Base-by-base conservation (phyloP, 352 stramenopile genomes). In the Phytophthora podocarpi region DNA sequence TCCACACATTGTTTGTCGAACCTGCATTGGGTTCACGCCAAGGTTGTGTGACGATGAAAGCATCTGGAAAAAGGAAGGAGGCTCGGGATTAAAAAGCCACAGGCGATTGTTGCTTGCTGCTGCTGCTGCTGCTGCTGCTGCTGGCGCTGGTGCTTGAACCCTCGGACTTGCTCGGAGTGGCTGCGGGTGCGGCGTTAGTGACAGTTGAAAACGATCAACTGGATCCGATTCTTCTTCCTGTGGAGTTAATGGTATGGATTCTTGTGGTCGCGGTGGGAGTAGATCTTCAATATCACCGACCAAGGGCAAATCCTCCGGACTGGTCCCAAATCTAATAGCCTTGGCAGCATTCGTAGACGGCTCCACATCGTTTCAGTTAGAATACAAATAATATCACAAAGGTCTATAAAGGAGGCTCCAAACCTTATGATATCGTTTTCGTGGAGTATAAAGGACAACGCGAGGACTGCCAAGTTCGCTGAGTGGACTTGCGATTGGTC, bases 281-380 rank as follows among this genome's bases (percentile, higher is more conserved):
- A 94, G 24, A 30, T 92, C 83, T 50, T 91, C 80, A 39, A 90
- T 85, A 39, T 88, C 79, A 2, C 51, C 62, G 41, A 87, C 7
- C 3, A 77, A 49, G 4, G 81, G 70, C 2, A 65, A 73, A 46
- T 85, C 66, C 26, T 87, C 78, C 1, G 64, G 50, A 46, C 49
- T 74, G 11, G 24, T 13, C 6, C 42, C 56, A 46, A 70, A 58
- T 31, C 42, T 42, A 16, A 64, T 52, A 46, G 41, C 20, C 20
- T 49, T 70, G 18, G 43, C 46, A 59, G 27, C 28, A 45, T 45
- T 63, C 26, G 28, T 43, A 55, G 47, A 60, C 36, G 48, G 11
- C 65, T 74, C 63, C 20, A 61, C 36, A 60, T 21, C 48, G 20
- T 34, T 47, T 35, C 9, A 37, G 41, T 62, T 49, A 67, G 52